Base-by-base conservation (phyloP, 2,329 filamentous ascomycete genomes). In the Phoma sp. region DNA sequence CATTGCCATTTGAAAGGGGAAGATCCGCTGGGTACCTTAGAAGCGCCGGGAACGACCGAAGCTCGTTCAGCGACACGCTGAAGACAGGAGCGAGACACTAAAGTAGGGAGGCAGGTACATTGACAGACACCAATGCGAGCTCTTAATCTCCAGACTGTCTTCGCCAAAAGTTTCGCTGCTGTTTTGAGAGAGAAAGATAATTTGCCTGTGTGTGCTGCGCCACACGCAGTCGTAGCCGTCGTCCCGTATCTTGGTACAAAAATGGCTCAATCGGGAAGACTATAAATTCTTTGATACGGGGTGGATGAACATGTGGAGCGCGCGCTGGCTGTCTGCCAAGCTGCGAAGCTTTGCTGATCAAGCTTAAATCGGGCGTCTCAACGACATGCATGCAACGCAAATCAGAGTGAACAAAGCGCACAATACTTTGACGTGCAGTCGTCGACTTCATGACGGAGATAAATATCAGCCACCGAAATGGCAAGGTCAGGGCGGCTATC, bases 201-300 rank as follows among this genome's bases (percentile, higher is more conserved):
- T 29, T 18, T 47, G 10, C 11, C 18, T 11, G 36, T 0, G 11
- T 22, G n/a, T 47, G 52, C 46, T 50, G 42, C 52, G 47, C 47
- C 46, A 45, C 46, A 32, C 30, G 30, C 13, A 10, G 10, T 37
- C 11, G 24, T 41, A 27, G 36, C 32, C 29, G 32, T n/a, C 14
- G 9, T 37, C 24, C 46, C 37, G 25, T 38, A 14, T 8, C 11
- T 7, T 6, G 22, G 23, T 23, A 11, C 14, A 6, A 38, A 46
- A 55, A 50, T 46, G 24, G 41, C 52, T 46, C 41, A 46, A 50
- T 50, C 37, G 32, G 52, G 52, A 41, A 50, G 52, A 50, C 52
- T 33, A 50, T 47, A 33, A 29, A 41, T 30, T 18, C 23, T 36
- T 40, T 27, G 11, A 41, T n/a, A 25, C 39, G 27, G 33, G 18